phyloP scores from a whole-genome alignment of 2,329 filamentous ascomycete genomes.

The Lachnum nothofagi region DNA sequence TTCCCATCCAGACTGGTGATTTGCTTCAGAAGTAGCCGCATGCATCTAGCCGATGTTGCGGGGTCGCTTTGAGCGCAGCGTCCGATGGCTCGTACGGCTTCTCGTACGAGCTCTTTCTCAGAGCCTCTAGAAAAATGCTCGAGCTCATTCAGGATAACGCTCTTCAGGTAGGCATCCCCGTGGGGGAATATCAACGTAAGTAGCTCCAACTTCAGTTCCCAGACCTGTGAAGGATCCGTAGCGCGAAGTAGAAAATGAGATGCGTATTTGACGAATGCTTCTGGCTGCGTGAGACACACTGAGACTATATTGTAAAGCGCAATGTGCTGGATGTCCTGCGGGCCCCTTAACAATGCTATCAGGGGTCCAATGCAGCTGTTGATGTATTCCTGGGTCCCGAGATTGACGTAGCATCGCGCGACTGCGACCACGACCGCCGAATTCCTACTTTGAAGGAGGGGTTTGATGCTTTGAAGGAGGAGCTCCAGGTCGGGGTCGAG shows the following conservation, averaged over 20 bases:
- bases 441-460: constrained; percentile 88
- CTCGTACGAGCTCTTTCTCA: constrained; percentile 73
- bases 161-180: constrained; percentile 68
- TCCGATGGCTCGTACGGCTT: constrained; percentile 88
- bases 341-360: constrained; percentile 75
- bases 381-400: constrained; percentile 75
- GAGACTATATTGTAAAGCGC: constrained; percentile 92
- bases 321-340: constrained; percentile 82
- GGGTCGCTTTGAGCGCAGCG: constrained; percentile 79
- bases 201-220: constrained; percentile 87
- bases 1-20: constrained; percentile 84
- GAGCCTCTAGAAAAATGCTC: constrained; percentile 82
- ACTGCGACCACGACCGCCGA: constrained; percentile 88
- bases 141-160: constrained; percentile 83
- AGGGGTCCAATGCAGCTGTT: constrained; percentile 74
- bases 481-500: constrained; percentile 79
- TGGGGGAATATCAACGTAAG: constrained; percentile 88
- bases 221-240: constrained; percentile 74
- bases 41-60: constrained; percentile 68
- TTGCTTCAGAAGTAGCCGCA: constrained; percentile 77
- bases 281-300: constrained; percentile 72
- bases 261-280: constrained; percentile 79
- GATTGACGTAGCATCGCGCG: constrained; percentile 74
- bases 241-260: constrained; percentile 84
- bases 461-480: constrained; percentile 71